Evolutionary conservation across 1,139 yeast species (phyloP), one percentile per base, ranked within the genome.

Genomic region (Zhuliangozyma blackwelliae): DNA sequence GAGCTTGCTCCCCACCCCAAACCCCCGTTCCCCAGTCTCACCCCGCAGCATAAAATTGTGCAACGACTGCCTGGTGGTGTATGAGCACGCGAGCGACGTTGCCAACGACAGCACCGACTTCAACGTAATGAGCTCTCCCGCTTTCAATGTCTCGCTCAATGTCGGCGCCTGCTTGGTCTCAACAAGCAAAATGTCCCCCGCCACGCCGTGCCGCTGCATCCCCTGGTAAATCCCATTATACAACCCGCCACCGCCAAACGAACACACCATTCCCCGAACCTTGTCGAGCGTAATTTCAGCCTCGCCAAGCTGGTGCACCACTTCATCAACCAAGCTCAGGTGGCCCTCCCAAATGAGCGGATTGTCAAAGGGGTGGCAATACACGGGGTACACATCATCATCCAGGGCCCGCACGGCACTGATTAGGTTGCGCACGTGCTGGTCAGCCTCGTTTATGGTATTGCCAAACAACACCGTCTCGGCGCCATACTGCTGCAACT

Each of bases 201-300:
- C 51, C 42, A 74, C 48, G 2, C 59, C 55, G 44, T 72, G 58
- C 30, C 65, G 59, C 31, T 63, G 55, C 40, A 82, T 53, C 0
- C 90, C 90, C 39, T 61, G 55, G 30, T 77, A 72, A 5, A 82
- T 59, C 0, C 92, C 92, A 61, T 59, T 1, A n/a, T n/a, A n/a
- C n/a, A n/a, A n/a, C n/a, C 92, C 90, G 6, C 89, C 90, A 5
- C 90, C 92, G 7, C 90, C 92, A 35, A 79, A 78, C 22, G 88
- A 76, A 48, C 86, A 73, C 0, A 81, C 76, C 29, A 83, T 63
- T 0, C 81, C 87, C 10, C 31, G 25, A 3, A 33, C 25, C 29
- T 59, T 60, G 6, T 59, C 58, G 2, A 36, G 43, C 5, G 40
- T 33, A n/a, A n/a, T n/a, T 7, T 7, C 7, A 7, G 25, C 25